These are phyloP conservation scores for Eimeria falciformis DNA, from an alignment of 169 alveolate species.

Conservation along the genomic window DNA sequence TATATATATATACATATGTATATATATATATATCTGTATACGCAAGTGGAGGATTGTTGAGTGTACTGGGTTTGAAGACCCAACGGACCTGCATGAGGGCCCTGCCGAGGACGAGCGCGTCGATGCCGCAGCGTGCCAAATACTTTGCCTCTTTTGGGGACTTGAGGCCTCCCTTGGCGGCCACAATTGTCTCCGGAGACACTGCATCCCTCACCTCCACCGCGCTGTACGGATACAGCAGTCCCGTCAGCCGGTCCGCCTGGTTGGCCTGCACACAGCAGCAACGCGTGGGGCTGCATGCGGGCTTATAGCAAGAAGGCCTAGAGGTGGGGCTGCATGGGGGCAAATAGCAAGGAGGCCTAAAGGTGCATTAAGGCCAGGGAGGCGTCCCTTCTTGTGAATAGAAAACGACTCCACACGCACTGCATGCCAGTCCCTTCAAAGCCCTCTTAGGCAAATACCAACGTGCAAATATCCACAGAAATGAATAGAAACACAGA, in stretches of 20 bases:
- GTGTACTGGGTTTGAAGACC: no score
- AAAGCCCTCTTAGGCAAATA: not conserved
- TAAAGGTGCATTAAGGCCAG: no score
- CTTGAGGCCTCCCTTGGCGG: not conserved
- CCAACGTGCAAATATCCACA: not conserved
- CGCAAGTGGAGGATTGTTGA: not conserved
- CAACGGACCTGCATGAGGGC: not conserved
- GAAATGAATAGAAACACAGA: not conserved
- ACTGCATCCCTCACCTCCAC: slow-evolving; percentile 5
- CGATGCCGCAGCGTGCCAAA: not conserved
- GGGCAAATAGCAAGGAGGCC: no score
- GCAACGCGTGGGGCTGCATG: no score
- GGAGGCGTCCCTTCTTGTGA: no score
- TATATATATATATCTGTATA: no score
- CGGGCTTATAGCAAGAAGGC: no score
- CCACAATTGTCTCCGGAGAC: not conserved
- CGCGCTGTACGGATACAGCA: not conserved
- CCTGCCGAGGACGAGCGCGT: not conserved
- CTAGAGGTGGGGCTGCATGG: no score
- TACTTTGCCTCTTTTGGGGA: not conserved
- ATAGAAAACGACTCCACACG: no score
- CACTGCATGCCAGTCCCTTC: not conserved
- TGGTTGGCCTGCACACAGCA: slow-evolving; percentile 1
- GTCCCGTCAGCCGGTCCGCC: not conserved
- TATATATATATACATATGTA: not conserved